Conservation (phyloP, 352 stramenopile genomes). For the Pythium brassicae region DNA sequence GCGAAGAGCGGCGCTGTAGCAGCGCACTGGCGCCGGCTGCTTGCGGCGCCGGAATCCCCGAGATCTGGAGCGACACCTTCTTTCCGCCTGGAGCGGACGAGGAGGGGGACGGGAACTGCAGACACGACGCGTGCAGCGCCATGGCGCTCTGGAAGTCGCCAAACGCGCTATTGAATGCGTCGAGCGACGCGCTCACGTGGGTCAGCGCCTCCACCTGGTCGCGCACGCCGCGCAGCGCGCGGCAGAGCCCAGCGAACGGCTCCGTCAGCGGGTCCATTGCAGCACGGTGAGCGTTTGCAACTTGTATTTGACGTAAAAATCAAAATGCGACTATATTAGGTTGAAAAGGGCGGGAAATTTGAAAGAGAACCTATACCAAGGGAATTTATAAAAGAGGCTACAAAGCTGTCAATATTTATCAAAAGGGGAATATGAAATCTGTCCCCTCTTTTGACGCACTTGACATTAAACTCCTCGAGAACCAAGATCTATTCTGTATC, state of each 20-base stretch:
- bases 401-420: no score
- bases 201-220: constrained; percentile 62
- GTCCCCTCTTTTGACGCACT: no score
- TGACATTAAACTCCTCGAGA: no score
- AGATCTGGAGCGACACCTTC: constrained; percentile 20
- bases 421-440: no score
- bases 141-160: constrained; percentile 75
- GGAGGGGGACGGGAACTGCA: constrained; percentile 71
- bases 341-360: no score
- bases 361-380: no score
- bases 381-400: no score
- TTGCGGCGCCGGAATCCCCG: constrained; percentile 36
- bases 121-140: constrained; percentile 69
- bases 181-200: constrained; percentile 64
- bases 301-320: no score
- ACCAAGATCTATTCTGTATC: no score
- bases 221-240: constrained; percentile 59
- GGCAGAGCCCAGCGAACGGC: constrained; percentile 54
- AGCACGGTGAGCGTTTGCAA: no score
- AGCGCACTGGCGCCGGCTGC: constrained; percentile 8
- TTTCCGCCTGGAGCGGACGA: constrained; percentile 17
- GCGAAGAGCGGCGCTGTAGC: constrained; percentile 6
- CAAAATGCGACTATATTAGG: no score
- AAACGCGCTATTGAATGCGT: constrained; percentile 73
- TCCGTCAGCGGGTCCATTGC: constrained; percentile 39